Evolutionary conservation across 2,329 filamentous ascomycete genomes (phyloP), one percentile per base, ranked within the genome.

Genomic region (Colletotrichum sp.): DNA sequence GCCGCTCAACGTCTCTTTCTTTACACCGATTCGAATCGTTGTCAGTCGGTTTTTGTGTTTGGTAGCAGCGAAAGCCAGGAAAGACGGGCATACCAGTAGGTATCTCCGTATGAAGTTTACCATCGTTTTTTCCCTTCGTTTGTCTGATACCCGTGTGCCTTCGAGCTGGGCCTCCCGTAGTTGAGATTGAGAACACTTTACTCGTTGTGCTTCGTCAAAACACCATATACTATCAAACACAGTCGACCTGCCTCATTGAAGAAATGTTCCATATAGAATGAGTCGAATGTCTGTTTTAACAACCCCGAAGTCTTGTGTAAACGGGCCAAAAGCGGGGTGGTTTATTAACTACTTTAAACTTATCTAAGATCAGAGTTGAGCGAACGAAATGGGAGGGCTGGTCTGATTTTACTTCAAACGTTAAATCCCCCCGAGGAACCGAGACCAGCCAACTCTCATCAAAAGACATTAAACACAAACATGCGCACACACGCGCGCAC

Each of bases 251-350:
- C 6, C 10, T 49, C 18, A 21, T 12, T 49, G 18, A 3, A 49
- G 10, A 7, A 9, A 9, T 12, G 6, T 12, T 21, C 5, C 18
- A 6, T 12, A 7, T 4, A 49, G 3, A 21, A 13, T 12, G 18
- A 10, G 5, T n/a, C 5, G 13, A 28, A 4, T 9, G 21, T 8
- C 1, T 28, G 4, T 18, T 18, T 24, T 28, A 0, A 3, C 8
- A 10, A n/a, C 0, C 18, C 18, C 8, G 8, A 2, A 18, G 8
- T 2, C 2, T 9, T 59, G 6, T 59, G 55, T 28, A 10, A 28
- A 12, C 13, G 24, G 24, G 55, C 55, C 16, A 59, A 18, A 28
- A 18, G 26, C 55, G 55, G 21, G 24, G 55, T 59, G 16, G 24
- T 28, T 28, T 57, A 26, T 26, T 15, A 18, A 10, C 18, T 49